These are phyloP conservation scores for Epithemia pelagica DNA, from an alignment of 108 stramenopile genomes.

Conservation along the genomic window DNA sequence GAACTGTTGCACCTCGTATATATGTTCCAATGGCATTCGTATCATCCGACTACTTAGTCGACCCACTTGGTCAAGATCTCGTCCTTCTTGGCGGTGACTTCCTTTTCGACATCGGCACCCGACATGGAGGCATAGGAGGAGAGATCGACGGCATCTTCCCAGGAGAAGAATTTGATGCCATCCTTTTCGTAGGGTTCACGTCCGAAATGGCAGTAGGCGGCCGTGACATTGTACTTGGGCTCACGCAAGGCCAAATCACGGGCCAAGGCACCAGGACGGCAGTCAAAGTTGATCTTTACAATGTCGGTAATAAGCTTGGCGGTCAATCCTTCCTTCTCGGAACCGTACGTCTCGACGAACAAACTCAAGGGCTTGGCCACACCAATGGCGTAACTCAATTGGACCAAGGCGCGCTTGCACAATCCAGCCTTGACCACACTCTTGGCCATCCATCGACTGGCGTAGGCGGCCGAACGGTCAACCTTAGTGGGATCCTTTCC, in stretches of 20 bases:
- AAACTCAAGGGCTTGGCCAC: conserved; percentile 87
- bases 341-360: conserved; percentile 90
- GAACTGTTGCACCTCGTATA: too few relatives aligned
- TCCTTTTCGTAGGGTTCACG: conserved; percentile 66
- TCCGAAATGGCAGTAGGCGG: conserved; percentile 95
- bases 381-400: conserved; percentile 95
- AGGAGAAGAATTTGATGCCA: conserved; percentile 89
- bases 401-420: conserved; percentile 85
- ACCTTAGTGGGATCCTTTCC: conserved; percentile 97
- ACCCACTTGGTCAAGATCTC: conserved; percentile 79
- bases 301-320: conserved; percentile 87
- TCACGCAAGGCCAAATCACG: conserved; percentile 84
- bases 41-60: conserved; percentile 55
- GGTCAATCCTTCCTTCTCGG: conserved; percentile 84
- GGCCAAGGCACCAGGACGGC: conserved; percentile 86
- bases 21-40: too few relatives aligned
- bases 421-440: conserved; percentile 87
- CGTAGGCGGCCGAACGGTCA: conserved; percentile 92
- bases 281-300: conserved; percentile 92
- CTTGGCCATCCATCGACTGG: conserved; percentile 96
- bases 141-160: conserved; percentile 87
- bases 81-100: conserved; percentile 54
- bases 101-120: conserved; percentile 39
- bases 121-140: conserved; percentile 58
- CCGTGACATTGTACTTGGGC: conserved; percentile 92